A percentile compares a stretch with the other conserved stretches of the same genome.
Conservation (phyloP, 345 rosid species). For the Ceriops tagal region DNA sequence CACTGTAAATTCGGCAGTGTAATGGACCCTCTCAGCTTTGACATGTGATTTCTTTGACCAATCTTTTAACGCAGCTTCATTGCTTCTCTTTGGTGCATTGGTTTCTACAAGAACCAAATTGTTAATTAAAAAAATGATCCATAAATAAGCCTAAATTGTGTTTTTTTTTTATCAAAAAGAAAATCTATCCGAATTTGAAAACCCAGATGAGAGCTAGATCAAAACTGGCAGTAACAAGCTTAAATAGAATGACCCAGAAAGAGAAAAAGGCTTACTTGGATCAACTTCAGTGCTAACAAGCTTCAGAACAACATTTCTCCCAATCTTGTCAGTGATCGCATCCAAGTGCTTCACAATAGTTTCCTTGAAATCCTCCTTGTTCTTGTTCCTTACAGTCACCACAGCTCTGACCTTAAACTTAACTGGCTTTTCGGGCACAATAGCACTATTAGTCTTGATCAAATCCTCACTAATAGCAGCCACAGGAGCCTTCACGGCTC, state of each 20-base stretch:
- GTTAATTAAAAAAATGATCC: not conserved
- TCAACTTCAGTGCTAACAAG: constrained; percentile 76
- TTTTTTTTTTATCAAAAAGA: too few relatives aligned
- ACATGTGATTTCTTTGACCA: constrained; percentile 81
- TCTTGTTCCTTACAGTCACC: constrained; percentile 69
- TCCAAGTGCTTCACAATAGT: constrained; percentile 70
- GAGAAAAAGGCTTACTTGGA: constrained; percentile 57
- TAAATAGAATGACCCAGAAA: not conserved
- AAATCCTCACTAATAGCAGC: constrained; percentile 73
- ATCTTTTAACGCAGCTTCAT: constrained; percentile 57
- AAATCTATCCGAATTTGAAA: not conserved
- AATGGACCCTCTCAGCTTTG: constrained; percentile 81
- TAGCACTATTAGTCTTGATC: constrained; percentile 31
- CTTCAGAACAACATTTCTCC: constrained; percentile 78
- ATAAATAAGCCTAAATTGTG: not conserved
- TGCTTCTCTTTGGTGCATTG: constrained; percentile 79
- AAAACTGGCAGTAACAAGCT: not conserved
- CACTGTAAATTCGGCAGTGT: constrained; percentile 75
- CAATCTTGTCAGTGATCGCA: constrained; percentile 66
- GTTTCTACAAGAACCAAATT: constrained; percentile 41
- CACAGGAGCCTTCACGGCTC: constrained; percentile 10
- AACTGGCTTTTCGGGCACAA: constrained; percentile 30
- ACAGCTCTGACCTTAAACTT: constrained; percentile 76
- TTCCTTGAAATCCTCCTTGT: constrained; percentile 76
- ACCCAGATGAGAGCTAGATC: not conserved